Percentiles rank a stretch among this genome's conserved stretches.
Conservation (phyloP, 768 basidiomycete species). For the Auricularia heimuer region DNA sequence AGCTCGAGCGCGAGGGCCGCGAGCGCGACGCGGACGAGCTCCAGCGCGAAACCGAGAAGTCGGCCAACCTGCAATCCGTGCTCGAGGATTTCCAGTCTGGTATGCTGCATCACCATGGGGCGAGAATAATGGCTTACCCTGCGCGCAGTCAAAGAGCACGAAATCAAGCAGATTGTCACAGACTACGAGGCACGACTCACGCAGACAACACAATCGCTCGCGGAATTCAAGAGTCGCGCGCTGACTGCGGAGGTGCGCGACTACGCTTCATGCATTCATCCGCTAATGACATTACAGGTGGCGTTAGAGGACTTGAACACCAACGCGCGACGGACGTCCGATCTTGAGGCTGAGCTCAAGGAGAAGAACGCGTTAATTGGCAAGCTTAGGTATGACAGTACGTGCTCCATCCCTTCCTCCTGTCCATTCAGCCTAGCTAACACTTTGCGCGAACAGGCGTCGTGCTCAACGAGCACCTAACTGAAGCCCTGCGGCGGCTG, state of each 20-base stretch:
- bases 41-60: constrained; percentile 61
- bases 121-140: constrained; percentile 3
- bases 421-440: no score
- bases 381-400: constrained; percentile 92
- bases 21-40: constrained; percentile 47
- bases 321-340: constrained; percentile 54
- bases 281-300: constrained; percentile 33
- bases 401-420: constrained; percentile 9
- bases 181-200: constrained; percentile 71
- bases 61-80: constrained; percentile 80
- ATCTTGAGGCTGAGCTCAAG: constrained; percentile 83
- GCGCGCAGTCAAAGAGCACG: constrained; percentile 73
- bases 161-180: constrained; percentile 73
- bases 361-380: constrained; percentile 94
- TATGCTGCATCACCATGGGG: constrained; percentile 25
- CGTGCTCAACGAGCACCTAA: constrained; percentile 94
- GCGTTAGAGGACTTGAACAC: constrained; percentile 64
- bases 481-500: constrained; percentile 92
- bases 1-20: constrained; percentile 51
- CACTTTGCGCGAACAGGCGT: constrained; percentile 47
- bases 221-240: constrained; percentile 87
- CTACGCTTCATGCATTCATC: constrained; percentile 2
- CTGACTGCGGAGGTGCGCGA: constrained; percentile 71
- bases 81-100: constrained; percentile 92
- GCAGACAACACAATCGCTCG: constrained; percentile 61